Percentiles rank a stretch among this genome's conserved stretches.
Evolutionary conservation across 1,284 basidiomycete genomes (phyloP).

Genomic region (Volvariella surrecta): DNA sequence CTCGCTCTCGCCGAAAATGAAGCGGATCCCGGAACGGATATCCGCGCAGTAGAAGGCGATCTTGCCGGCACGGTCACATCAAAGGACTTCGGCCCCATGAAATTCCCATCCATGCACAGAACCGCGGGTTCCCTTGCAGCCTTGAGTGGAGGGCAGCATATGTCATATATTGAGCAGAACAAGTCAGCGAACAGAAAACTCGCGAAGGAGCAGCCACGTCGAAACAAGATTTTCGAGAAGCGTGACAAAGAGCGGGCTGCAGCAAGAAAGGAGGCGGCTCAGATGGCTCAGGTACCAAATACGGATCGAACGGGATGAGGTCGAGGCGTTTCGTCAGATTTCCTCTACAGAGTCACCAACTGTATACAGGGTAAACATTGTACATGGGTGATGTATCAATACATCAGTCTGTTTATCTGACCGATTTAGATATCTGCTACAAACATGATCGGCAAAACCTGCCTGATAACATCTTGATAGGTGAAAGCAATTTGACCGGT

Average conservation of each 20-base stretch:
- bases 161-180: slow-evolving; percentile 89
- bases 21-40: slow-evolving; percentile 82
- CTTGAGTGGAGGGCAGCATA: slow-evolving; percentile 81
- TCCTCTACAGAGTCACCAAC: too few relatives aligned
- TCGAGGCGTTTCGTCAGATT: too few relatives aligned
- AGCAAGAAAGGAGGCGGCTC: slow-evolving; percentile 41
- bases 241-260: slow-evolving; percentile 60
- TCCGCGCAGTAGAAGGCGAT: slow-evolving; percentile 70
- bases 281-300: too few relatives aligned
- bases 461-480: too few relatives aligned
- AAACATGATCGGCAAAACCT: too few relatives aligned
- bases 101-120: slow-evolving; percentile 67
- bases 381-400: too few relatives aligned
- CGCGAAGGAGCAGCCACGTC: slow-evolving; percentile 52
- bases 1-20: slow-evolving; percentile 88
- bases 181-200: slow-evolving; percentile 84
- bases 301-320: too few relatives aligned
- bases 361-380: too few relatives aligned
- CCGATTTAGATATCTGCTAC: too few relatives aligned
- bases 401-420: too few relatives aligned
- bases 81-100: slow-evolving; percentile 61
- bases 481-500: too few relatives aligned
- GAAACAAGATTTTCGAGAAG: slow-evolving; percentile 80
- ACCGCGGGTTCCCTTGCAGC: slow-evolving; percentile 82
- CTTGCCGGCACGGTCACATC: slow-evolving; percentile 73